phyloP scores from a whole-genome alignment of 2,329 filamentous ascomycete species.

The Cephalotrichum gorgonifer region DNA sequence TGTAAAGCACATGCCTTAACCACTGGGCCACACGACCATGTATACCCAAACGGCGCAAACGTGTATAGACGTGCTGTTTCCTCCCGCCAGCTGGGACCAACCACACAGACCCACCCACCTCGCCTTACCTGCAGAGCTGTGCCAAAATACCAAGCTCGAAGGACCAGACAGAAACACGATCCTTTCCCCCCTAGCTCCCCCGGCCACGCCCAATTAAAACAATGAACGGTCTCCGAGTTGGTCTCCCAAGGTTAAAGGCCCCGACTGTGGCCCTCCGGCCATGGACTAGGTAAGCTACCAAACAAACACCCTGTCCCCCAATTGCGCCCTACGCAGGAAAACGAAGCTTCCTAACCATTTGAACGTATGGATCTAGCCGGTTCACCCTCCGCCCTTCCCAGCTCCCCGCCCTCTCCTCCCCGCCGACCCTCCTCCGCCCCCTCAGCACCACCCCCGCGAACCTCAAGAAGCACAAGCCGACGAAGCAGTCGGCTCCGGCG shows the following conservation, averaged over 20 bases:
- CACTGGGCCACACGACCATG: conserved; percentile 26
- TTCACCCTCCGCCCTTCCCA: not conserved
- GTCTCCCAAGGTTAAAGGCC: conserved; percentile 2
- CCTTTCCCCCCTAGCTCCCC: not conserved
- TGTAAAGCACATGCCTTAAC: conserved; percentile 30
- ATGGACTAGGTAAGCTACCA: not conserved
- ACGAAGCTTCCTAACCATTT: no score
- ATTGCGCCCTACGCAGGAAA: not conserved
- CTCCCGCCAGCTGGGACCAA: not conserved
- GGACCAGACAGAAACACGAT: not conserved
- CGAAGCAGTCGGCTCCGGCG: conserved; percentile 9
- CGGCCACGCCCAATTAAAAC: not conserved
- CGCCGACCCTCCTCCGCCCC: conserved; percentile 10
- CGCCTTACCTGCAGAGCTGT: no score
- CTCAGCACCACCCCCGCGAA: conserved; percentile 19
- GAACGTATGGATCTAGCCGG: no score
- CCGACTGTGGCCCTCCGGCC: not conserved
- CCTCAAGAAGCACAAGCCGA: conserved; percentile 23
- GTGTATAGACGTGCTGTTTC: not conserved
- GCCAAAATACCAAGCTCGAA: not conserved
- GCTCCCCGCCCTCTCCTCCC: not conserved
- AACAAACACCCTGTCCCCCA: no score
- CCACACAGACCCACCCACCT: not conserved
- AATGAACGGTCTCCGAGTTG: not conserved
- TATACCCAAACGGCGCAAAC: not conserved